Percentiles rank a stretch among this genome's conserved stretches.
Evolutionary conservation across 176 grass and related monocot species (phyloP).

Genomic region (Oropetium thomaeum): DNA sequence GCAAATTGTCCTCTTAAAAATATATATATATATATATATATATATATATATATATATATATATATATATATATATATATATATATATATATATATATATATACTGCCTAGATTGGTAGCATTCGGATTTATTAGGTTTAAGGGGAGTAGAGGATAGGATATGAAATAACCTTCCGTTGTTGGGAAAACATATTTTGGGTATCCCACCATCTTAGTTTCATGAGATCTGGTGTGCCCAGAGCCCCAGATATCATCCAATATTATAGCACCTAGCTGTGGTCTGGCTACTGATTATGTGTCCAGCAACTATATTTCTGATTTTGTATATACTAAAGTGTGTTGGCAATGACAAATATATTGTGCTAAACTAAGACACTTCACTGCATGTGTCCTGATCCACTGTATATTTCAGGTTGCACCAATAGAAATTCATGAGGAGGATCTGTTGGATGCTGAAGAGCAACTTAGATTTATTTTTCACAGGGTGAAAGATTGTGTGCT

Average conservation of each 20-base stretch:
- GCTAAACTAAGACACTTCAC: neutral
- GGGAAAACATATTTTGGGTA: neutral
- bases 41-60: too few relatives aligned
- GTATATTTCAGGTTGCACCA: slow-evolving; percentile 74
- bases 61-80: too few relatives aligned
- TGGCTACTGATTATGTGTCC: neutral
- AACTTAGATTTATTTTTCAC: slow-evolving; percentile 79
- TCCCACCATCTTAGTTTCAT: slow-evolving; percentile 3
- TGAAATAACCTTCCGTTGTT: neutral
- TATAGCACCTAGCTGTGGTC: neutral
- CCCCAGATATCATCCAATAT: neutral
- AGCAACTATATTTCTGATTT: neutral
- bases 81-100: too few relatives aligned
- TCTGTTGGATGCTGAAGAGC: slow-evolving; percentile 87
- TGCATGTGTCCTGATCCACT: slow-evolving; percentile 7
- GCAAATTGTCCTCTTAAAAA: neutral
- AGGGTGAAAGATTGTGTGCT: slow-evolving; percentile 65
- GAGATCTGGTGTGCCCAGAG: neutral
- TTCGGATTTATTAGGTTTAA: neutral
- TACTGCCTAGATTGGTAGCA: neutral
- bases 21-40: too few relatives aligned
- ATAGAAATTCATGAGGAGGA: slow-evolving; percentile 91
- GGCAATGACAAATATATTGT: neutral
- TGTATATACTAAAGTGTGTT: slow-evolving; percentile 8
- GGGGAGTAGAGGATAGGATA: slow-evolving; percentile 1